Conservation (phyloP, 106 monocot species). For the Dioscorea alata region DNA sequence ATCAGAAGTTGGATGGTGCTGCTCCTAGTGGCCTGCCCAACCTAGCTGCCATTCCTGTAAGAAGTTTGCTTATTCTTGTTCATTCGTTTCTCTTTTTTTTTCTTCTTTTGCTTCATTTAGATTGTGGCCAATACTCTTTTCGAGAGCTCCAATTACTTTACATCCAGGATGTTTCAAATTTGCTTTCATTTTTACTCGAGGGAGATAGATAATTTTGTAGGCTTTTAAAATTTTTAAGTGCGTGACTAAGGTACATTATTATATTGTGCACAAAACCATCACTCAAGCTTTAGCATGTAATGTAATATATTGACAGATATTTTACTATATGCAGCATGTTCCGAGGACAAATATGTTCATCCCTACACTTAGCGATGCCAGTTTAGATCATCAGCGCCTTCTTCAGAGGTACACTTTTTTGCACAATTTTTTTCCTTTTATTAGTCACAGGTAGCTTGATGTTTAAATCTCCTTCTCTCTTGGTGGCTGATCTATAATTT, state of each 20-base stretch:
- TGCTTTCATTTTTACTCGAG: not conserved
- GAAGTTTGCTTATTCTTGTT: conserved; percentile 5
- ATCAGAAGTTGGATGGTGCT: conserved; percentile 67
- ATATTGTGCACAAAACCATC: not conserved
- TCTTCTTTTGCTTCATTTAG: too few relatives aligned
- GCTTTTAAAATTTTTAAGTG: not conserved
- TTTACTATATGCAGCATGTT: conserved; percentile 44
- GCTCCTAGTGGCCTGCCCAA: conserved; percentile 60
- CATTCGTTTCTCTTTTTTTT: not conserved
- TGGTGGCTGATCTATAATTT: too few relatives aligned
- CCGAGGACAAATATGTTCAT: conserved; percentile 66
- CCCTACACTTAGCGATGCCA: conserved; percentile 56
- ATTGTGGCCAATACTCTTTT: not conserved
- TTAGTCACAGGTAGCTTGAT: too few relatives aligned
- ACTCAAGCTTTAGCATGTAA: too few relatives aligned
- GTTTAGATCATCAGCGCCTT: conserved; percentile 65
- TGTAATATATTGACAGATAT: too few relatives aligned
- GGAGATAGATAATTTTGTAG: not conserved
- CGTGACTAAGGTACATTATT: not conserved
- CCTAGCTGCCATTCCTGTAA: conserved; percentile 82
- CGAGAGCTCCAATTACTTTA: not conserved
- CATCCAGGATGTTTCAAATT: not conserved
- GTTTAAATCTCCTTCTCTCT: too few relatives aligned
- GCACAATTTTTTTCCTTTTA: too few relatives aligned
- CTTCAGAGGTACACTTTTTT: conserved; percentile 40